These are phyloP conservation scores for Populus hybrid DNA, from an alignment of 441 rosid genomes.

Conservation along the genomic window DNA sequence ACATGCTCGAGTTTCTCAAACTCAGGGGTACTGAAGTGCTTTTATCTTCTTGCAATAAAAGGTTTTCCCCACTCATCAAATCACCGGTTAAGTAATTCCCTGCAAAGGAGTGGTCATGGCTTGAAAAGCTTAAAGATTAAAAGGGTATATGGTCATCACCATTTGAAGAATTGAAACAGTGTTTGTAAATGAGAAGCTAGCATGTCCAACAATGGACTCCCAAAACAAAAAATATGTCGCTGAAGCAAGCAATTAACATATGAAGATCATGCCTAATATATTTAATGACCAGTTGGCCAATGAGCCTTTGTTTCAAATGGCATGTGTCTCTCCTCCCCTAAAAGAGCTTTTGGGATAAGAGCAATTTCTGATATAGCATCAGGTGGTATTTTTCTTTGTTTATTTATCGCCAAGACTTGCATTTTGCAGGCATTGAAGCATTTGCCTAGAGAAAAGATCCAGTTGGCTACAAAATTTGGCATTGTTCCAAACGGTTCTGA, in stretches of 20 bases:
- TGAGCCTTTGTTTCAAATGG: background rate
- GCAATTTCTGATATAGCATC: background rate
- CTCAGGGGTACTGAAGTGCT: background rate
- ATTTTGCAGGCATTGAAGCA: constrained; percentile 30
- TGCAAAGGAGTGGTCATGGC: background rate
- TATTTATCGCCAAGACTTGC: background rate
- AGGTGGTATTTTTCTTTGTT: background rate
- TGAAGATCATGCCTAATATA: background rate
- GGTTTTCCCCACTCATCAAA: background rate
- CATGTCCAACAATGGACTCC: background rate
- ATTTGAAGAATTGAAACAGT: background rate
- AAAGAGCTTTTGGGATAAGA: background rate
- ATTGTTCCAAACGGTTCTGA: background rate
- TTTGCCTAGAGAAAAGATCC: constrained; percentile 33
- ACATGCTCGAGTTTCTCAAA: background rate
- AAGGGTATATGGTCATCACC: background rate
- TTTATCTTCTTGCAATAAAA: background rate
- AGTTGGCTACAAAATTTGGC: constrained; percentile 46
- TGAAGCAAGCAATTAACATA: background rate
- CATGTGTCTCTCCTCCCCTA: background rate
- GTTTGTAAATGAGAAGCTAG: background rate
- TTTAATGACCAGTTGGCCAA: background rate
- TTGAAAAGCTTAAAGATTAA: background rate
- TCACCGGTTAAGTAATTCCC: background rate
- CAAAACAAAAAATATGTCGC: background rate